Base-by-base conservation (phyloP, 2,329 filamentous ascomycete species). In the Sporothrix inflata region DNA sequence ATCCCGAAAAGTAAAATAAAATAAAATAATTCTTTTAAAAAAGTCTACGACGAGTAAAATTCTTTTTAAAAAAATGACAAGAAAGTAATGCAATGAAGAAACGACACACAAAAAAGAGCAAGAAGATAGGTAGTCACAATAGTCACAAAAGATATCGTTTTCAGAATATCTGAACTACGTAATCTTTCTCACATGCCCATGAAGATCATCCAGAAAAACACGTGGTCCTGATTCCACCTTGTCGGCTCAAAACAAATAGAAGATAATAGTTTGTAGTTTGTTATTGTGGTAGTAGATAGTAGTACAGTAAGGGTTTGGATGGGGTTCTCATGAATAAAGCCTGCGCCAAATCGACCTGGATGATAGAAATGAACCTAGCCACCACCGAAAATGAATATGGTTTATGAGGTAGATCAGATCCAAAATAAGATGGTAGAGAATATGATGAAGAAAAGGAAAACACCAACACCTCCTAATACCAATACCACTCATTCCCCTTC, bases 381-480 rank as follows among this genome's bases (percentile, higher is more conserved):
- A 49, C 47, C 19, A 49, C 30, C 30, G 6, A 34, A 34, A 3
- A 34, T 34, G 30, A 49, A 47, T 19, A 47, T 47, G 14, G 42
- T 42, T 9, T 42, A 11, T 11, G 9, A 14, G 40, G 12, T 11
- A 51, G 47, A 21, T 21, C 47, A 51, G 47, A 21, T 21, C 47
- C 47, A 51, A 21, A 19, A 24, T 19, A 61, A 40, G 55, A 40
- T 61, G 30, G 14, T 34, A 60, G 27, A 38, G 16, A 30, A 30
- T 71, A 51, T n/a, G 11, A 38, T 16, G 21, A 49, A 70, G 12
- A 49, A 70, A 30, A 49, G 19, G 5, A 57, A 57, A 49, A 21
- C 55, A 61, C 55, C 55, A 65, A 27, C 60, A 65, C 38, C 60
- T 60, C 55, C 53, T 3, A n/a, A 40, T 63, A 61, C 38, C 34